Conservation (phyloP, 2,329 filamentous ascomycete genomes). For the Gyromitra esculenta region DNA sequence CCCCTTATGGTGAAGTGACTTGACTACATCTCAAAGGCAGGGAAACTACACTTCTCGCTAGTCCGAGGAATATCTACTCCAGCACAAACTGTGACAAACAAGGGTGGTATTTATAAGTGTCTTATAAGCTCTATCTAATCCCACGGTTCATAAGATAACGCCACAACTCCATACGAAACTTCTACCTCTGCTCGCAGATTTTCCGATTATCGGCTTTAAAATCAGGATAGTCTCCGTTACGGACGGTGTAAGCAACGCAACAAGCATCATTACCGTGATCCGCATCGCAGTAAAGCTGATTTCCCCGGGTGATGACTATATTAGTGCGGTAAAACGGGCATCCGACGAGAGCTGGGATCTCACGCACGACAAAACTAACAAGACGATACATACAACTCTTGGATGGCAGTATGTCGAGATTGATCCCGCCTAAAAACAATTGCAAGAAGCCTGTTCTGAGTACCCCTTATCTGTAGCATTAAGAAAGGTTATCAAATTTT, state of each 20-base stretch:
- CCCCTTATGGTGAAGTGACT: too few species aligned
- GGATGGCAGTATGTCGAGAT: too few species aligned
- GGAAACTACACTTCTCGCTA: too few species aligned
- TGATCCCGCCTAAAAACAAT: too few species aligned
- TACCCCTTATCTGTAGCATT: too few species aligned
- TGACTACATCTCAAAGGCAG: too few species aligned
- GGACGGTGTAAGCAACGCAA: constrained; percentile 9
- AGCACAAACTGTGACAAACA: background rate
- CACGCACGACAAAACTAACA: background rate
- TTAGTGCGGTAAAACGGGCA: constrained; percentile 11
- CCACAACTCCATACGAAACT: background rate
- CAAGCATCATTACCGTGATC: constrained; percentile 18
- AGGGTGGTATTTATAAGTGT: background rate
- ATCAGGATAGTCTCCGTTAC: background rate
- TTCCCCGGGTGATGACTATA: constrained; percentile 10
- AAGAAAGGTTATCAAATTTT: too few species aligned
- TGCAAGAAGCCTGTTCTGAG: too few species aligned
- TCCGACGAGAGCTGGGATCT: constrained; percentile 1
- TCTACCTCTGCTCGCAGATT: background rate
- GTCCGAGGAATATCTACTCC: background rate
- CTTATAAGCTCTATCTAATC: background rate
- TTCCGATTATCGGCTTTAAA: background rate
- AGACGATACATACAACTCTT: background rate
- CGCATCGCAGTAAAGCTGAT: background rate
- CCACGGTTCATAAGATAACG: background rate